These are phyloP conservation scores for Actinomortierella ambigua DNA, from an alignment of 371 early-diverging fungal genomes.

Conservation along the genomic window DNA sequence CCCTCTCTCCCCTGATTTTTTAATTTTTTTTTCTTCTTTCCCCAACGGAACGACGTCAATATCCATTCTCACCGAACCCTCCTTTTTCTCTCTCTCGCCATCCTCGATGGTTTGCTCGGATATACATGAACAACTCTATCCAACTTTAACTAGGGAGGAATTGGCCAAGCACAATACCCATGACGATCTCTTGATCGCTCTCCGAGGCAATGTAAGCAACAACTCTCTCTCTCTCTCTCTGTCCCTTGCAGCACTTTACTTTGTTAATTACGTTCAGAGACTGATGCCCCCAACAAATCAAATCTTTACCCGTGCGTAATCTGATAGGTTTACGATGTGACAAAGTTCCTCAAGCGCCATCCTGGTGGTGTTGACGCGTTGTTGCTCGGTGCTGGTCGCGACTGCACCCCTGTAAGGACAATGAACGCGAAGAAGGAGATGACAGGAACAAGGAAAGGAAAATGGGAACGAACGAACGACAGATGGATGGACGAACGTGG, in stretches of 20 bases:
- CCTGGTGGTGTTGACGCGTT: constrained; percentile 75
- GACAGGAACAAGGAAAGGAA: no score
- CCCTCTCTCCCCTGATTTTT: no score
- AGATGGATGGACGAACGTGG: no score
- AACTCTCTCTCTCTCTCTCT: background rate
- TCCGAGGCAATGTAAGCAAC: constrained; percentile 49
- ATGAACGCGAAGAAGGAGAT: no score
- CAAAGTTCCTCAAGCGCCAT: constrained; percentile 80
- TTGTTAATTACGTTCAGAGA: no score
- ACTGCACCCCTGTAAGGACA: constrained; percentile 57
- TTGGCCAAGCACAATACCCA: constrained; percentile 52
- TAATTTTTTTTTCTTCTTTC: no score
- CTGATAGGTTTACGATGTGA: constrained; percentile 75
- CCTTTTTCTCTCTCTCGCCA: no score
- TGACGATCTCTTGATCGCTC: constrained; percentile 51
- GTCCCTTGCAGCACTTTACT: background rate
- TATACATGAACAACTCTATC: no score
- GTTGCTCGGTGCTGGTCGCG: constrained; percentile 68
- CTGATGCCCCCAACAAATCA: background rate
- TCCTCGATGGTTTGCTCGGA: no score
- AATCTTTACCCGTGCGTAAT: constrained; percentile 7
- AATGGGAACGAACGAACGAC: background rate
- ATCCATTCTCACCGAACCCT: no score
- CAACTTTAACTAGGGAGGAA: constrained; percentile 53
- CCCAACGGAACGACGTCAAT: no score